A percentile compares a stretch with the other conserved stretches of the same genome.
phyloP scores from a whole-genome alignment of 805 yeast genomes.

The Cyberlindnera mississippiensis region DNA sequence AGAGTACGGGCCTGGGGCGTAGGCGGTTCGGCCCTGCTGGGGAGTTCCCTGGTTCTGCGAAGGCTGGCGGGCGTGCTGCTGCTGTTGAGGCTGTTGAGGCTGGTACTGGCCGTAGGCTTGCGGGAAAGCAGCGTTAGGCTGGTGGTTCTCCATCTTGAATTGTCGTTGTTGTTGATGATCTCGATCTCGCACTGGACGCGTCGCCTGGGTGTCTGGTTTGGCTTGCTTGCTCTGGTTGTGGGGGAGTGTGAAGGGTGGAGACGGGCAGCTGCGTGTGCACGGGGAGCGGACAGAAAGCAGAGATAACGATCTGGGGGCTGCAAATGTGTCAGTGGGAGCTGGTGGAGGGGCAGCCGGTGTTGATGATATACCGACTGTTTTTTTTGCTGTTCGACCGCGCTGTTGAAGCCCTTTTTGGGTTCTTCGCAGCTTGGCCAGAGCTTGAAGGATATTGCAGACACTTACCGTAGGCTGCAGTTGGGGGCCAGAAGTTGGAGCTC shows the following conservation, averaged over 20 bases:
- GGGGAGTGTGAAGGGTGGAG: background rate
- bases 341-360: background rate
- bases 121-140: constrained; percentile 6
- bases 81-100: constrained; percentile 12
- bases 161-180: background rate
- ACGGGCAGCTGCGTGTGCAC: background rate
- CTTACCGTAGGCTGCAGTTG: constrained; percentile 7
- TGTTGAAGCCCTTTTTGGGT: constrained; percentile 3
- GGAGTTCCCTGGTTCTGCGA: background rate
- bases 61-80: constrained; percentile 2
- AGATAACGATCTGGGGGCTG: background rate
- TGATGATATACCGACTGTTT: constrained; percentile 1
- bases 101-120: constrained; percentile 15
- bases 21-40: background rate
- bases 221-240: background rate
- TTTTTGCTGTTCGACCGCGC: constrained; percentile 5
- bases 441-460: constrained; percentile 7
- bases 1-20: background rate
- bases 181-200: background rate
- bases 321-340: background rate
- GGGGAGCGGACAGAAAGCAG: background rate
- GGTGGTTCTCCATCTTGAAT: constrained; percentile 4
- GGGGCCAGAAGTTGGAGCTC: constrained; percentile 1
- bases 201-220: background rate
- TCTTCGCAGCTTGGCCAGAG: constrained; percentile 2